phyloP scores from a whole-genome alignment of 768 basidiomycete genomes.

The Leucocoprinus leucothites region DNA sequence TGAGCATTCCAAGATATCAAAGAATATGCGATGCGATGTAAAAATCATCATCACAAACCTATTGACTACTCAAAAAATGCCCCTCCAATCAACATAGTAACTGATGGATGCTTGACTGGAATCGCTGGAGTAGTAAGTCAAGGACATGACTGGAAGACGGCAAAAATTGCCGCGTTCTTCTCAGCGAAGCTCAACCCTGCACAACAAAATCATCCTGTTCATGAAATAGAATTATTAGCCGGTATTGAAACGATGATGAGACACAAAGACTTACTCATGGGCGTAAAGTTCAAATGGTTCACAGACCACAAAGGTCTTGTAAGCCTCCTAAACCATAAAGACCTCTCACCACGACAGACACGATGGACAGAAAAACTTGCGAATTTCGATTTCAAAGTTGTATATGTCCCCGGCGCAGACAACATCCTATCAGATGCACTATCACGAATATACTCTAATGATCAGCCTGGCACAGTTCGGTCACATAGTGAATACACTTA shows the following conservation, averaged over 20 bases:
- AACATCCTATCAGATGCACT: constrained; percentile 31
- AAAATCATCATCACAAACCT: constrained; percentile 21
- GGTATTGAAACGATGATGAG: constrained; percentile 31
- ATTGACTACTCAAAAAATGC: constrained; percentile 18
- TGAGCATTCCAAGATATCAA: constrained; percentile 35
- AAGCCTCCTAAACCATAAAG: constrained; percentile 26
- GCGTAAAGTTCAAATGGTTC: constrained; percentile 22
- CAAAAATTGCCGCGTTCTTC: constrained; percentile 27
- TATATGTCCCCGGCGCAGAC: constrained; percentile 23
- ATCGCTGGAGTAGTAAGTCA: constrained; percentile 25
- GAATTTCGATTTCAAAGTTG: constrained; percentile 18
- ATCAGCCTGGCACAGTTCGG: constrained; percentile 16
- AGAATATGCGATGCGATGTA: constrained; percentile 12
- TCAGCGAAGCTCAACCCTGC: constrained; percentile 32
- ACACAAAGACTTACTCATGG: constrained; percentile 27
- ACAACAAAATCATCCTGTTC: constrained; percentile 37
- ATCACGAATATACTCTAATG: constrained; percentile 21
- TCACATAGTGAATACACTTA: constrained; percentile 18
- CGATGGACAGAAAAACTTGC: constrained; percentile 34
- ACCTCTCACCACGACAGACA: constrained; percentile 30
- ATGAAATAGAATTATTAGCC: constrained; percentile 35
- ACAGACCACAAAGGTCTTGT: constrained; percentile 29
- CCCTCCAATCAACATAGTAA: constrained; percentile 24
- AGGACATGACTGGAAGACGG: constrained; percentile 21
- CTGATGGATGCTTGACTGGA: constrained; percentile 28